Evolutionary conservation across 2,329 filamentous ascomycete genomes (phyloP).

Genomic region (Lachnum nothofagi): DNA sequence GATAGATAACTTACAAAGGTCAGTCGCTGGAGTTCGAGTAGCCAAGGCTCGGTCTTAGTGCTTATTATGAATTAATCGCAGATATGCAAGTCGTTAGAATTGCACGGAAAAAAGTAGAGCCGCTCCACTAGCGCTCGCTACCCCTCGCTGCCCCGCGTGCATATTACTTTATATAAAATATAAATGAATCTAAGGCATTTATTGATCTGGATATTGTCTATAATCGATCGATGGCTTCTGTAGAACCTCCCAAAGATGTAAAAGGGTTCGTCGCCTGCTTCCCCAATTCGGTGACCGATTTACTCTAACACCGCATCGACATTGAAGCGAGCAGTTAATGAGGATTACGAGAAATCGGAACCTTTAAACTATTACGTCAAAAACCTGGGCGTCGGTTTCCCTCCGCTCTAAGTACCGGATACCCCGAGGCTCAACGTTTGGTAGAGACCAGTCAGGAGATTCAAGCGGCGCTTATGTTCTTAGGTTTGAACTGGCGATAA

Average conservation of each 20-base stretch:
- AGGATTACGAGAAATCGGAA: conserved; percentile 6
- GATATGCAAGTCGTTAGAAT: neutral
- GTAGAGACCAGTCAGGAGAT: neutral
- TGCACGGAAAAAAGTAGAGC: neutral
- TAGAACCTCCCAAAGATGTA: neutral
- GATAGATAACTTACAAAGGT: no score
- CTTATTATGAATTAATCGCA: neutral
- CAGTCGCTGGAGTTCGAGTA: no score
- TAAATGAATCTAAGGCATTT: no score
- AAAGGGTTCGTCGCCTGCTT: neutral
- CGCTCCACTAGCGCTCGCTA: neutral
- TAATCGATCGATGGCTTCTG: no score
- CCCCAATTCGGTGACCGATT: conserved; percentile 1
- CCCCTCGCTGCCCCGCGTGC: no score
- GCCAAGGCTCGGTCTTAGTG: neutral
- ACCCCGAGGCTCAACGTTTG: neutral
- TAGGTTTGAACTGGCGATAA: neutral
- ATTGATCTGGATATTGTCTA: no score
- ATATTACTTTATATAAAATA: no score
- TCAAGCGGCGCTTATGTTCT: neutral
- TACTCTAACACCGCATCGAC: neutral
- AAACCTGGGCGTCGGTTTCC: neutral
- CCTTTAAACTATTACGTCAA: conserved; percentile 3
- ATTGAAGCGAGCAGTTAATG: conserved; percentile 4
- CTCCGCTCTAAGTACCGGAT: neutral